phyloP scores from a whole-genome alignment of 2,329 filamentous ascomycete genomes.

The Cladophialophora psammophila region DNA sequence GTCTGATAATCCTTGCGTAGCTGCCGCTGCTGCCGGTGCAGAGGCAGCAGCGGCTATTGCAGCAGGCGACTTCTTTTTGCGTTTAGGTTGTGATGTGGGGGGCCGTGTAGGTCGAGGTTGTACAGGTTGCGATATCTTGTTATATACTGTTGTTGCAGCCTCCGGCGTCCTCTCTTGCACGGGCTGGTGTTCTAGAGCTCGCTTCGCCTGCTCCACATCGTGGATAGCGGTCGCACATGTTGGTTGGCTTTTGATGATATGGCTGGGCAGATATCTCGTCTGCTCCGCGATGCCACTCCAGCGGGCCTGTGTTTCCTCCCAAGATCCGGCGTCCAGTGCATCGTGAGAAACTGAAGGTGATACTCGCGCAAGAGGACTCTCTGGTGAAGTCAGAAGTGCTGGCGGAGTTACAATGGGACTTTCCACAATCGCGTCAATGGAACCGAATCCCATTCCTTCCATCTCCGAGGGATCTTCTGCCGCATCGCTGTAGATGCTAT shows the following conservation, averaged over 20 bases:
- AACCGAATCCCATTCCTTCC: conserved; percentile 55
- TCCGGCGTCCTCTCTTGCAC: not conserved
- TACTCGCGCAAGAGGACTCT: conserved; percentile 32
- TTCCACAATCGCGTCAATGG: conserved; percentile 58
- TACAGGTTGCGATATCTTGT: conserved; percentile 5
- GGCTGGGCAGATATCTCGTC: conserved; percentile 21
- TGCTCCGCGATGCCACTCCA: conserved; percentile 42
- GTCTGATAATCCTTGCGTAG: conserved; percentile 16
- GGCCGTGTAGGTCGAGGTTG: conserved; percentile 1
- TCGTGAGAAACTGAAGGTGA: conserved; percentile 13
- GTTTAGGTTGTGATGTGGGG: conserved; percentile 16
- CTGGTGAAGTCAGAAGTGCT: conserved; percentile 23
- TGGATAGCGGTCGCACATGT: not conserved
- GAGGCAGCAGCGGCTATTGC: conserved; percentile 32
- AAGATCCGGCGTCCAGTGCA: conserved; percentile 31
- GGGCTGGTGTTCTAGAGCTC: conserved; percentile 11
- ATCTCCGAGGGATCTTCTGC: conserved; percentile 44
- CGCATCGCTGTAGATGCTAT: conserved; percentile 56
- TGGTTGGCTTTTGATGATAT: not conserved
- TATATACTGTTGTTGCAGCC: not conserved
- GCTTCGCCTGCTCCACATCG: not conserved
- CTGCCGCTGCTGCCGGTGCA: conserved; percentile 18
- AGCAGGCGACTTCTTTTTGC: conserved; percentile 35
- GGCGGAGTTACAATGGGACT: conserved; percentile 40
- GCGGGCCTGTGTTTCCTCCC: conserved; percentile 43